Base-by-base conservation (phyloP, 495 filamentous ascomycete species). In the Xylaria intraflava region DNA sequence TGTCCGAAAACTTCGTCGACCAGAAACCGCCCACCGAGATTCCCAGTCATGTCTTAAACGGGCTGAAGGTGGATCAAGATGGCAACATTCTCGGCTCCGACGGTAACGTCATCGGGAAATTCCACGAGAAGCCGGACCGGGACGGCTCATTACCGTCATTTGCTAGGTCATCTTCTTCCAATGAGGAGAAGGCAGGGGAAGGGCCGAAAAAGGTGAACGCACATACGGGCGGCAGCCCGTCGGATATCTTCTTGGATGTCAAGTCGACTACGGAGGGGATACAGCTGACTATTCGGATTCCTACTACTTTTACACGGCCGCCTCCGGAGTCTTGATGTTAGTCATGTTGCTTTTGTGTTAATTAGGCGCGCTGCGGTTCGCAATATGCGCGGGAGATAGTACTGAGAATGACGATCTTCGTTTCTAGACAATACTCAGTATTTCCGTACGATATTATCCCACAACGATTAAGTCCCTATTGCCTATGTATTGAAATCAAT, bases 221-320 rank as follows among this genome's bases (percentile, higher is more conserved):
- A 22, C 55, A 61, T 19, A 65, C 49, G 5, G 60, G 59, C 14
- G 63, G 63, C 35, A 76, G 75, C 56, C 75, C 75, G 8, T 78
- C 75, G 1, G 75, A 78, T 55, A 72, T 78, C 16, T 77, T 76
- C 35, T 46, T 78, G 49, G 75, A 78, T 49, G 74, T 78, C 40
- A 78, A 78, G 55, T 76, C 73, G 4, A 78, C 75, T 20, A 73
- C 60, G 12, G 75, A 78, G 36, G 74, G 74, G 6, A 75, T 78
- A 41, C 75, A 78, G 61, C 47, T 78, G 11, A 77, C 70, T 3
- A 75, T 78, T 49, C 66, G 72, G 36, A 77, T 78, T 38, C 75
- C 75, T 26, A 78, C 75, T 8, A 72, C 74, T 17, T 78, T 78
- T 56, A 63, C 52, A 47, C 44, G 30, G 19, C 36, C 46, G 19